Evolutionary conservation across 2,329 filamentous ascomycete species (phyloP), one percentile per base, ranked within the genome.

Genomic region (Pseudocercospora pini-densiflorae): DNA sequence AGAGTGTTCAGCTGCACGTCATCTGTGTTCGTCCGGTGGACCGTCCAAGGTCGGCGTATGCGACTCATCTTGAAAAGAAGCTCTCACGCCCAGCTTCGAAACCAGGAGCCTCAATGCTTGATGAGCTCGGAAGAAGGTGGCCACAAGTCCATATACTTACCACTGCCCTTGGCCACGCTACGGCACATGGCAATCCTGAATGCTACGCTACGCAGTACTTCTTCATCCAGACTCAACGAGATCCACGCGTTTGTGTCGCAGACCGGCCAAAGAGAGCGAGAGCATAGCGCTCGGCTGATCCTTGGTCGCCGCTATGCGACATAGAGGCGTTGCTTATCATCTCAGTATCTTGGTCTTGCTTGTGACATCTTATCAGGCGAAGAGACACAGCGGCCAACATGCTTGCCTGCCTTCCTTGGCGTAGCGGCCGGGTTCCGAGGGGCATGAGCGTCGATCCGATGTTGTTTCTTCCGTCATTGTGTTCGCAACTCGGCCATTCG

Each of bases 1-100:
- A 73, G 45, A 7, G 71, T 72, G 47, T 74, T 74, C 55, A 72
- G 40, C 63, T 74, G 70, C 2, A 74, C 70, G 7, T 68, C 69
- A 53, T 75, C 73, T 5, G 72, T 75, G 29, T 74, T 70, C 31
- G 65, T 66, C 12, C 72, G 66, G 14, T 68, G 67, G 7, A 73
- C 19, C 10, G 70, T 71, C 71, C 72, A 74, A 16, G 73, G 71
- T 24, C 71, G 59, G 3, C 73, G 70, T 19, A 74, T 63, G 19
- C 73, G 70, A 59, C 74, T 67, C 73, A 75, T 75, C 10, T 23
- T 64, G 63, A 40, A 29, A 31, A 47, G 36, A 59, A 29, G 55
- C 63, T 36, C 51, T 24, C 36, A 6, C 36, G 36, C 36, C 36
- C 36, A 40, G 36, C 36, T 40, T n/a, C 36, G 14, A 31, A 16